phyloP scores from a whole-genome alignment of 768 basidiomycete genomes.

The Lactarius hatsudake region DNA sequence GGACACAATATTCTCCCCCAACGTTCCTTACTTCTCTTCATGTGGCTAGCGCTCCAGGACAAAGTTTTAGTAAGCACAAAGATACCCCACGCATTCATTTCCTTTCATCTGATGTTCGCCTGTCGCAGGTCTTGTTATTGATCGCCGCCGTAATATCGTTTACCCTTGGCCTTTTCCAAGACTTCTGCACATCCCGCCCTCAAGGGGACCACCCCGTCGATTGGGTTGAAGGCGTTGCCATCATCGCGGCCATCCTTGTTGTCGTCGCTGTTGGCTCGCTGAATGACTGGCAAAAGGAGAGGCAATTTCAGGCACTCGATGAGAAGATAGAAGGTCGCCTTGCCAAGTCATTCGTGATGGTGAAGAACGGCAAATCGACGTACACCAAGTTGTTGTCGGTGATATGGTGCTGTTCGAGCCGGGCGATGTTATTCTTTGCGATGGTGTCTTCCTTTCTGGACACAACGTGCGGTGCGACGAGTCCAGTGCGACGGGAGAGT shows the following conservation, averaged over 20 bases:
- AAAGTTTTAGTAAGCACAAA: conserved; percentile 52
- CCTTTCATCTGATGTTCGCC: conserved; percentile 33
- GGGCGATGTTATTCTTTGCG: too few relatives aligned
- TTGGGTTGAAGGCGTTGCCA: conserved; percentile 94
- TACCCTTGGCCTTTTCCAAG: conserved; percentile 93
- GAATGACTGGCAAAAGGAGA: conserved; percentile 32
- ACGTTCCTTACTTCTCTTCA: conserved; percentile 46
- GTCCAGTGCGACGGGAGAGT: conserved; percentile 94
- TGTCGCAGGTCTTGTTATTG: conserved; percentile 79
- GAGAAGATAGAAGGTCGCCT: too few relatives aligned
- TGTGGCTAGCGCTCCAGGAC: conserved; percentile 63
- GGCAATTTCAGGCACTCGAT: too few relatives aligned
- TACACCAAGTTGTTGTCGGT: too few relatives aligned
- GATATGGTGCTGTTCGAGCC: too few relatives aligned
- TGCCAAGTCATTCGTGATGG: too few relatives aligned
- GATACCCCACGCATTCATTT: background rate
- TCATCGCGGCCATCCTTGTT: conserved; percentile 70
- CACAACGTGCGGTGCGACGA: conserved; percentile 68
- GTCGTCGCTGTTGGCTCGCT: conserved; percentile 88
- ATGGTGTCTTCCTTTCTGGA: too few relatives aligned
- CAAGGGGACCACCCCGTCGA: conserved; percentile 62
- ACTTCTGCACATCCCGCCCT: conserved; percentile 64
- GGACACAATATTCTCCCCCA: conserved; percentile 52
- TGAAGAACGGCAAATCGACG: too few relatives aligned
- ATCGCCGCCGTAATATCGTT: conserved; percentile 89